Conservation (phyloP, 768 basidiomycete species). For the Austroboletus festivus region DNA sequence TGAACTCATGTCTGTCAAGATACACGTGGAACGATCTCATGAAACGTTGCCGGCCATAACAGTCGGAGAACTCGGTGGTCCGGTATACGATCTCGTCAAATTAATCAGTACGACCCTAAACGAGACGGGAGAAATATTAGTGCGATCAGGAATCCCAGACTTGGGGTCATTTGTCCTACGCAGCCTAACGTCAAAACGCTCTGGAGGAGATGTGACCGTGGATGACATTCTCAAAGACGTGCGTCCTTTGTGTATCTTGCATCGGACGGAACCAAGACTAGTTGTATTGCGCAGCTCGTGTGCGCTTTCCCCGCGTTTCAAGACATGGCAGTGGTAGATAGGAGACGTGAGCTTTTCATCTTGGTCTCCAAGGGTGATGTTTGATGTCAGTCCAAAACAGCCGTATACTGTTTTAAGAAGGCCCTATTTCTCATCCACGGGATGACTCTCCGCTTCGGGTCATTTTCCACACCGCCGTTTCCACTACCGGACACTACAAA, state of each 20-base stretch:
- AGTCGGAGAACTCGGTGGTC: slow-evolving; percentile 76
- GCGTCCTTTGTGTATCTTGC: slow-evolving; percentile 18
- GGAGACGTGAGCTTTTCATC: slow-evolving; percentile 45
- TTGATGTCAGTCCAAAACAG: slow-evolving; percentile 34
- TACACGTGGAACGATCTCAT: slow-evolving; percentile 72
- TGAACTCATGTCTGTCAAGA: slow-evolving; percentile 64
- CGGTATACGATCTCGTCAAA: slow-evolving; percentile 67
- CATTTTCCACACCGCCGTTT: slow-evolving; percentile 50
- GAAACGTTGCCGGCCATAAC: slow-evolving; percentile 63
- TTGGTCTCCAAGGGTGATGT: slow-evolving; percentile 1
- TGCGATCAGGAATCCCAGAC: slow-evolving; percentile 57
- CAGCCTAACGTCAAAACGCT: slow-evolving; percentile 47
- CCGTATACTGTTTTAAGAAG: slow-evolving; percentile 89
- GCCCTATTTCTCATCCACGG: slow-evolving; percentile 79
- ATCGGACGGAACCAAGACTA: slow-evolving; percentile 2
- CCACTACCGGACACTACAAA: slow-evolving; percentile 57
- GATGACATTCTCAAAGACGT: slow-evolving; percentile 66
- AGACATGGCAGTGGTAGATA: slow-evolving; percentile 70
- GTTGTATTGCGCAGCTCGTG: slow-evolving; percentile 51
- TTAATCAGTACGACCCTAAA: slow-evolving; percentile 61
- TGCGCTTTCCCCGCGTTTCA: slow-evolving; percentile 76
- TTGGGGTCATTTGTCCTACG: slow-evolving; percentile 76
- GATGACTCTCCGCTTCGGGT: slow-evolving; percentile 62
- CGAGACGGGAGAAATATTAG: slow-evolving; percentile 69
- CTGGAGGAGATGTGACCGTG: slow-evolving; percentile 37